Evolutionary conservation across 805 yeast species (phyloP), one percentile per base, ranked within the genome.

Genomic region (Candida arabinofermentans): DNA sequence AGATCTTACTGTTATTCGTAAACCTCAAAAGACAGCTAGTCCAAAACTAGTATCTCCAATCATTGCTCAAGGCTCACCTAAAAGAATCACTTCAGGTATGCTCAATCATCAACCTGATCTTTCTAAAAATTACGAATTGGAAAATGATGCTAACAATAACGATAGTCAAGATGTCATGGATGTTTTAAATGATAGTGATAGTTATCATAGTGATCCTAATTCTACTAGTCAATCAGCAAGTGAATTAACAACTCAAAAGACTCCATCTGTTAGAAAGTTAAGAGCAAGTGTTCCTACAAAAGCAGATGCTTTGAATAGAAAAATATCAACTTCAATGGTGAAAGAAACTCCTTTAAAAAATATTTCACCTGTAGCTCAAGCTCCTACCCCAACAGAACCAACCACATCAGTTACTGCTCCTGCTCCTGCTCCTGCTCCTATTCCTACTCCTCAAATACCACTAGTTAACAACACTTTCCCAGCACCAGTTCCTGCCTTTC

Each of bases 41-140:
- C 50, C 55, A 2, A 51, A 55, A 39, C 35, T 45, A 12, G 60
- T 54, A 1, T 61, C 66, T 12, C 65, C 65, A 5, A 52, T 62
- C 4, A 52, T 59, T 24, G 62, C 62, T 12, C 51, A 50, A 17
- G 67, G 67, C 1, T 61, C 66, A 3, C 66, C 66, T 9, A 54
- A 52, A 27, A 55, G 69, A 51, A 62, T 65, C 26, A 62, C 67
- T 2, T 63, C 69, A 2, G 69, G 69, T 8, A 65, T 65, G 69
- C 48, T 65, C 14, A 43, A 45, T 10, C 50, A 52, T 5, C 64
- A 58, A 38, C 69, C 69, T 2, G 62, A 65, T 39, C 46, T 65
- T n/a, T 63, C 69, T 3, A 62, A 61, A 31, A 42, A 46, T 23
- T 46, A 38, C n/a, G 57, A 49, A 29, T 19, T 8, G 10, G 53